phyloP scores from a whole-genome alignment of 2,329 filamentous ascomycete species.

The Lecanicillium sp. region DNA sequence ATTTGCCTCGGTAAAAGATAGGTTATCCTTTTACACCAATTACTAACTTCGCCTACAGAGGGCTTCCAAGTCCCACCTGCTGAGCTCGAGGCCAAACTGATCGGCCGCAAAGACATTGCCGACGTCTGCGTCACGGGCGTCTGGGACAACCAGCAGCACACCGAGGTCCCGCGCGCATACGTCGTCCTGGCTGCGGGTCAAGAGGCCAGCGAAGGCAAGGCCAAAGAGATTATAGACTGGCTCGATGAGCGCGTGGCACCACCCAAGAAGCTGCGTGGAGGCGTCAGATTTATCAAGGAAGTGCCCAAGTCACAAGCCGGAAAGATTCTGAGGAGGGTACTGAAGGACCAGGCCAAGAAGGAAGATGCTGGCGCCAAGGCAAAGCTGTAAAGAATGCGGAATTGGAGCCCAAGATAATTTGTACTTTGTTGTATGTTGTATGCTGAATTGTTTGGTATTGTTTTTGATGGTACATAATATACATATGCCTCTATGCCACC shows the following conservation, averaged over 20 bases:
- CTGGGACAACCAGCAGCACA: slow-evolving; percentile 48
- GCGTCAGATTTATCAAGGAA: slow-evolving; percentile 56
- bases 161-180: slow-evolving; percentile 54
- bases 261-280: slow-evolving; percentile 63
- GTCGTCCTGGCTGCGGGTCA: slow-evolving; percentile 28
- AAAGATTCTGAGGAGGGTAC: slow-evolving; percentile 38
- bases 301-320: slow-evolving; percentile 61
- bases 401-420: not conserved
- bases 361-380: slow-evolving; percentile 23
- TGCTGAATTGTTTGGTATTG: no score
- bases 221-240: slow-evolving; percentile 27
- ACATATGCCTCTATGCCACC: no score
- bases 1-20: no score
- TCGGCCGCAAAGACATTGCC: slow-evolving; percentile 33
- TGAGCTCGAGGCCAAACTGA: slow-evolving; percentile 47
- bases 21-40: no score
- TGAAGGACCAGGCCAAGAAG: slow-evolving; percentile 36
- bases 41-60: slow-evolving; percentile 36
- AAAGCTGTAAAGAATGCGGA: slow-evolving; percentile 24
- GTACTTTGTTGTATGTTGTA: not conserved
- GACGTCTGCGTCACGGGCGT: slow-evolving; percentile 62
- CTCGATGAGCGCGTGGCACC: slow-evolving; percentile 50
- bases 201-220: slow-evolving; percentile 22
- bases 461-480: no score
- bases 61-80: slow-evolving; percentile 64